A percentile compares a stretch with the other conserved stretches of the same genome.
phyloP scores from a whole-genome alignment of 225 moss, liverwort and hornwort species.

The Polytrichum commune region DNA sequence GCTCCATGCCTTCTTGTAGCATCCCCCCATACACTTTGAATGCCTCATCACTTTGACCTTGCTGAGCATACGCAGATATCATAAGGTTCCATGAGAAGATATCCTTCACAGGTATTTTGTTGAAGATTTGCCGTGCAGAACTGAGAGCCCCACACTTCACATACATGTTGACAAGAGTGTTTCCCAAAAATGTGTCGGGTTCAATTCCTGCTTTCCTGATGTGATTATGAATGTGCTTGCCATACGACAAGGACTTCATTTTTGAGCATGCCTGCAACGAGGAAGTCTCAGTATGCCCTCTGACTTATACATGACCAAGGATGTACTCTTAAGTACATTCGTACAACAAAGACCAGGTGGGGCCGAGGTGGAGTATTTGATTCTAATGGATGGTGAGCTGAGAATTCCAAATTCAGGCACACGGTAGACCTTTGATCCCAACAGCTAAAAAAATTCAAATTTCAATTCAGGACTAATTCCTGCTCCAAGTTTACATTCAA shows the following conservation, averaged over 20 bases:
- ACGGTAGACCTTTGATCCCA: too few species aligned
- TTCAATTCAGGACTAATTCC: neutral
- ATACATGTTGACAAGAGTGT: conserved; percentile 50
- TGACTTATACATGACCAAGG: too few species aligned
- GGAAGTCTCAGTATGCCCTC: neutral
- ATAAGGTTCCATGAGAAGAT: conserved; percentile 57
- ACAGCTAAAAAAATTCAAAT: too few species aligned
- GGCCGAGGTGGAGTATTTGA: too few species aligned
- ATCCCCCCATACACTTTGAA: conserved; percentile 35
- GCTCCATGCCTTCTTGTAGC: conserved; percentile 28
- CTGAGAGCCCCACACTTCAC: conserved; percentile 34
- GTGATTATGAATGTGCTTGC: conserved; percentile 42
- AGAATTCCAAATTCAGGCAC: too few species aligned
- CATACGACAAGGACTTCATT: conserved; percentile 30
- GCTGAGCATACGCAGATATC: conserved; percentile 44
- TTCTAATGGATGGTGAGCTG: too few species aligned
- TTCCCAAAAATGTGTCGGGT: conserved; percentile 46
- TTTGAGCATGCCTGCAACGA: conserved; percentile 39
- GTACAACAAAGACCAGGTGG: too few species aligned
- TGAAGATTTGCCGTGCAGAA: conserved; percentile 43
- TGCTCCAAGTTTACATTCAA: neutral
- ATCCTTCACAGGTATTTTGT: conserved; percentile 40
- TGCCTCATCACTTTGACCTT: conserved; percentile 28
- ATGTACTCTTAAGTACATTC: too few species aligned
- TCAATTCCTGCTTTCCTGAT: conserved; percentile 27